Evolutionary conservation across 176 grass and related monocot species (phyloP), one percentile per base, ranked within the genome.

Genomic region (Rhynchospora pubera): DNA sequence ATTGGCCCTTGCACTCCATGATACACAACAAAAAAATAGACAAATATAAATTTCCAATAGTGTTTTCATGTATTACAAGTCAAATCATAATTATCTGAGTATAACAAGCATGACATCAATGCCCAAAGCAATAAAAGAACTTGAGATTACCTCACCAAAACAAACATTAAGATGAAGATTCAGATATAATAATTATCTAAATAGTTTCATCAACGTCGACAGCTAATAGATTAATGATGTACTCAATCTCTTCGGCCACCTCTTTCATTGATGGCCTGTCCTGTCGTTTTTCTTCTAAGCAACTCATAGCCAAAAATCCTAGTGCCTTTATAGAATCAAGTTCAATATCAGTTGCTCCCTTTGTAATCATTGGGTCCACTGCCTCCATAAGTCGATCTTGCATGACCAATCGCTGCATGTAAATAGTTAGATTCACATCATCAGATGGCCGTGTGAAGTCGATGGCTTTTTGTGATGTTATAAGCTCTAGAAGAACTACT

Each of bases 401-500:
- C 28, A 84, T 84, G 2, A 88, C 88, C 62, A 71, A 65, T 47
- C 69, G 79, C 21, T 86, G 86, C 57, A 86, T 88, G 53, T 91
- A 72, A 81, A 93, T 84, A 26, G 85, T 87, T 9, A 97, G 85
- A 82, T 97, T 97, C 11, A 97, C 91, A 3, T 97, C 91, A 68
- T 97, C 93, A 3, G 87, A 62, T 13, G 79, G 84, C 1, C 93
- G 81, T 1, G 16, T 64, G 32, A 97, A 97, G 44, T 97, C 91
- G 52, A 97, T 93, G 51, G 93, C 93, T 51, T 88, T 91, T 82
- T 88, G 67, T n/a, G 88, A 85, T 9, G 94, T 97, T 23, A 97
- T 86, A 34, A 97, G 94, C 83, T 97, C 94, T 42, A 97, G 86
- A 64, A 97, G 86, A 65, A 97, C 94, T 15, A 97, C 94, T 6